Percentiles rank a stretch among this genome's conserved stretches.
Conservation (phyloP, 179 eudicot genomes). For the Monotropa hypopitys region DNA sequence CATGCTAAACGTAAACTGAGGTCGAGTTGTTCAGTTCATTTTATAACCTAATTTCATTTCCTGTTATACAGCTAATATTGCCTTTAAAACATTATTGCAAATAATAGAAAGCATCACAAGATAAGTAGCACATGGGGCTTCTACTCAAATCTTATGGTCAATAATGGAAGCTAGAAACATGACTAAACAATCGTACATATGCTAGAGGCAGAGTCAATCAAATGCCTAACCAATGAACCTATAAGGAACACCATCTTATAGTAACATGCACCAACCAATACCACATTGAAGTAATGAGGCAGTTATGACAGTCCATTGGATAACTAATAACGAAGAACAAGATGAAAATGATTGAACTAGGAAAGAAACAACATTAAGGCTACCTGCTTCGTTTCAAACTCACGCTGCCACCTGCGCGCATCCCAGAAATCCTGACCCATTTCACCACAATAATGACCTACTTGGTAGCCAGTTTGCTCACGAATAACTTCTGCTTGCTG, state of each 20-base stretch:
- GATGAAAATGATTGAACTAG: neutral
- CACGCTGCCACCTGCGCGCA: conserved; percentile 89
- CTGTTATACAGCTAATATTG: neutral
- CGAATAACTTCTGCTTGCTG: conserved; percentile 99
- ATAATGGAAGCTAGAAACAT: conserved; percentile 5
- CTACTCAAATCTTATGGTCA: neutral
- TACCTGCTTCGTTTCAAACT: conserved; percentile 93
- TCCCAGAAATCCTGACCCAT: conserved; percentile 99
- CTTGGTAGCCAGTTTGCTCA: conserved; percentile 73
- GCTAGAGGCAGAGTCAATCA: neutral
- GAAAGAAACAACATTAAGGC: neutral
- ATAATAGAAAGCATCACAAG: conserved; percentile 1
- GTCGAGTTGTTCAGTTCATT: neutral
- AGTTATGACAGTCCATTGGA: neutral
- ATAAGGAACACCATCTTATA: neutral
- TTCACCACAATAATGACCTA: conserved; percentile 99
- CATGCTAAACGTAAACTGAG: neutral
- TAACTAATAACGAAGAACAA: neutral
- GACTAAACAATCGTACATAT: neutral
- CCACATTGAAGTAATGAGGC: neutral
- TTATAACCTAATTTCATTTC: neutral
- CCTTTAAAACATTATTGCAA: neutral
- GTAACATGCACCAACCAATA: neutral
- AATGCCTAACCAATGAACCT: neutral
- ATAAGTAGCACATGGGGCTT: neutral